Evolutionary conservation across 768 basidiomycete genomes (phyloP).

Genomic region (Agrocybe pediades): DNA sequence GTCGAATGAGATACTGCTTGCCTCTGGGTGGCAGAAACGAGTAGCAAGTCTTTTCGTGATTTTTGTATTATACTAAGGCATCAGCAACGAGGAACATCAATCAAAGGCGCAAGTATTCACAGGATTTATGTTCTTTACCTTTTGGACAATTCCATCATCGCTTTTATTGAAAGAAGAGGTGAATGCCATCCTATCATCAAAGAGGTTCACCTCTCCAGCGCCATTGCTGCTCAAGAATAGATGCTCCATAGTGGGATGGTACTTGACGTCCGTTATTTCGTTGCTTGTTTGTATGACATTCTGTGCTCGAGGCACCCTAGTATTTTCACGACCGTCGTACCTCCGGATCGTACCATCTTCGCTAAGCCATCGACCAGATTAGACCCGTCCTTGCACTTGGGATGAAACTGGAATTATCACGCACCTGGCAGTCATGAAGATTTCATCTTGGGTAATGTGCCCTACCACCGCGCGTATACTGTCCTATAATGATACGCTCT

Average conservation of each 20-base stretch:
- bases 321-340: conserved; percentile 54
- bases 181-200: conserved; percentile 77
- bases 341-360: conserved; percentile 71
- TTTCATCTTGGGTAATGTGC: conserved; percentile 67
- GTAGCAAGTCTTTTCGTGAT: conserved; percentile 39
- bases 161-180: conserved; percentile 47
- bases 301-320: conserved; percentile 35
- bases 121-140: conserved; percentile 31
- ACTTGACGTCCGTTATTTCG: conserved; percentile 67
- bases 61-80: conserved; percentile 41
- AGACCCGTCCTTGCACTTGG: background rate
- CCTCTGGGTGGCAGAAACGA: conserved; percentile 60
- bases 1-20: conserved; percentile 71
- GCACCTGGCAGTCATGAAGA: conserved; percentile 73
- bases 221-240: conserved; percentile 69
- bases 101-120: background rate
- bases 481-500: conserved; percentile 42
- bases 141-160: conserved; percentile 56
- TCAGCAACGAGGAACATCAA: background rate
- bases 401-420: conserved; percentile 11
- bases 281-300: conserved; percentile 50
- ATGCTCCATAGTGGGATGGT: conserved; percentile 68
- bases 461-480: conserved; percentile 65
- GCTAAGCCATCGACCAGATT: conserved; percentile 32
- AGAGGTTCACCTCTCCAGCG: conserved; percentile 60